Percentiles rank a stretch among this genome's conserved stretches.
Evolutionary conservation across 2,329 filamentous ascomycete genomes (phyloP).

Genomic region (Verruconis gallopava): DNA sequence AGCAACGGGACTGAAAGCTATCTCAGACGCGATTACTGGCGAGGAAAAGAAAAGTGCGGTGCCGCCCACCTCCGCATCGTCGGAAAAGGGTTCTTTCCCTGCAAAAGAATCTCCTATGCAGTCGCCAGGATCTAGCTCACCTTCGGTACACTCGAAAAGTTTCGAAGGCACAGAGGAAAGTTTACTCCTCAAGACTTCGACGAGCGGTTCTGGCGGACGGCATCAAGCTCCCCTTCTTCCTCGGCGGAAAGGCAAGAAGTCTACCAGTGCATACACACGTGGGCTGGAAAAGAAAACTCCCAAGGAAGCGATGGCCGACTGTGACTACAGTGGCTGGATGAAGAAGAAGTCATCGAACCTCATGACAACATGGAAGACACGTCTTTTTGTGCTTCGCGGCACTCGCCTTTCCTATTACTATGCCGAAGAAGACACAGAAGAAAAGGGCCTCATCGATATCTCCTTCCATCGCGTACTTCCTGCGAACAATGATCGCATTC

Average conservation of each 20-base stretch:
- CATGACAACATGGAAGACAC: conserved; percentile 95
- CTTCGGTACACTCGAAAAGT: conserved; percentile 50
- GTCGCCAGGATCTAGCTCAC: conserved; percentile 61
- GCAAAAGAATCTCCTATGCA: conserved; percentile 39
- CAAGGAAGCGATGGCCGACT: conserved; percentile 68
- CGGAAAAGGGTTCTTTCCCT: conserved; percentile 15
- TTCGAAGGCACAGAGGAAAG: conserved; percentile 67
- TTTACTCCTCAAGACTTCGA: conserved; percentile 14
- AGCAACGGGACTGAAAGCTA: conserved; percentile 62
- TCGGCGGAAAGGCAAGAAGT: conserved; percentile 50
- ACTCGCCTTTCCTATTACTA: conserved; percentile 93
- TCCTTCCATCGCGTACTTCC: conserved; percentile 94
- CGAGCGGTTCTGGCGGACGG: conserved; percentile 6
- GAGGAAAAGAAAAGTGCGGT: conserved; percentile 37
- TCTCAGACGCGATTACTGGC: conserved; percentile 58
- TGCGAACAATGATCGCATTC: conserved; percentile 80
- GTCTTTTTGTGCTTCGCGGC: conserved; percentile 88
- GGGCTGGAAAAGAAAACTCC: conserved; percentile 73
- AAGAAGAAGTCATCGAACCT: conserved; percentile 95
- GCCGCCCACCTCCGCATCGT: conserved; percentile 16
- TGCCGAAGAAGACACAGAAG: conserved; percentile 78
- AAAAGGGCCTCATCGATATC: conserved; percentile 94
- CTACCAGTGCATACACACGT: conserved; percentile 84
- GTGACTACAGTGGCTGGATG: conserved; percentile 98
- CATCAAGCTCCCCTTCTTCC: conserved; percentile 16